Percentiles rank a stretch among this genome's conserved stretches.
These are phyloP conservation scores for Cladosporium sp. DNA, from an alignment of 2,329 filamentous ascomycete genomes.

Conservation along the genomic window DNA sequence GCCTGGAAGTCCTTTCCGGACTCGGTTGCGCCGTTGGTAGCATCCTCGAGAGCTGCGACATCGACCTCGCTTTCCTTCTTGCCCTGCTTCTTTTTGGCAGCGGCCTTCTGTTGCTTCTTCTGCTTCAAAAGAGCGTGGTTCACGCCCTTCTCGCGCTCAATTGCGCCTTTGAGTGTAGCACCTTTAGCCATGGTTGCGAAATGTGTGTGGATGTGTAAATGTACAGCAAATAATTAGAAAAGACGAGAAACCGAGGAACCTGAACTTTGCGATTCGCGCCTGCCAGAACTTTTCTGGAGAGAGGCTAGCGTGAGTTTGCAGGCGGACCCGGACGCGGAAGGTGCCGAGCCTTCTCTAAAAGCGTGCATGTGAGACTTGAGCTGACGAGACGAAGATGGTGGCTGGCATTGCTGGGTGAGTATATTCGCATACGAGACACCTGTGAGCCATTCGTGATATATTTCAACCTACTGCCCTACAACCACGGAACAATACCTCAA, in stretches of 20 bases:
- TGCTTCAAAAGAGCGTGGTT: slow-evolving; percentile 73
- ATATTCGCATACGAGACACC: slow-evolving; percentile 1
- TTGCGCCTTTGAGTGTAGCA: slow-evolving; percentile 56
- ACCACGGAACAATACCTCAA: background rate
- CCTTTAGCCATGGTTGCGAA: slow-evolving; percentile 48
- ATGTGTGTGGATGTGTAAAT: slow-evolving; percentile 9
- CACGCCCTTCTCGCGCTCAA: slow-evolving; percentile 60
- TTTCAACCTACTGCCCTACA: background rate
- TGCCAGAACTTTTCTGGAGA: slow-evolving; percentile 15
- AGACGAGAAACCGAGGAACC: slow-evolving; percentile 1
- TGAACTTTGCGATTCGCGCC: slow-evolving; percentile 14
- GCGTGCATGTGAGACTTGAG: background rate
- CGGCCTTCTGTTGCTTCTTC: slow-evolving; percentile 55
- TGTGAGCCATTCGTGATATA: background rate
- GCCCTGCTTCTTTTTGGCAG: slow-evolving; percentile 51
- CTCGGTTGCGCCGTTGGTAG: slow-evolving; percentile 31
- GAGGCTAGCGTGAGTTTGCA: slow-evolving; percentile 3
- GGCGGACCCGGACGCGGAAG: background rate
- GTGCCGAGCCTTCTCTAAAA: background rate
- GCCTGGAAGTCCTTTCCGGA: slow-evolving; percentile 27
- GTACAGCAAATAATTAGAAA: slow-evolving; percentile 10
- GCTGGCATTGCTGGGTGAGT: background rate
- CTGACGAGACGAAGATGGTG: background rate
- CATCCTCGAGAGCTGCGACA: slow-evolving; percentile 31
- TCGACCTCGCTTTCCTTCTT: slow-evolving; percentile 31